Base-by-base conservation (phyloP, 2,329 filamentous ascomycete genomes). In the Phaeosphaeria sp. region DNA sequence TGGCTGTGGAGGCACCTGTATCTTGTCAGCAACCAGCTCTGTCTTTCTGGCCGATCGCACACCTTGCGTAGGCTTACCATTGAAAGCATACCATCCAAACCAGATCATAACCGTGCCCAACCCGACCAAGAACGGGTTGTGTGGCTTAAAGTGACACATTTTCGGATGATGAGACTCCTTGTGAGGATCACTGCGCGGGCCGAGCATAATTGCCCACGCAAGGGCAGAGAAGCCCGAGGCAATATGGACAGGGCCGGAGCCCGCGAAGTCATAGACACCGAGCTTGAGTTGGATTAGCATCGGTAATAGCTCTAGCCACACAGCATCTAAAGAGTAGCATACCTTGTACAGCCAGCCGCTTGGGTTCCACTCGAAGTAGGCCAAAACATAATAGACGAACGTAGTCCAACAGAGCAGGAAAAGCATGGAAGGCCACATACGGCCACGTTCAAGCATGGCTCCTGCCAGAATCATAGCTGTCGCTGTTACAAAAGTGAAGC, bases 351-450 rank as follows among this genome's bases (percentile, higher is more conserved):
- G 83, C 89, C 89, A 92, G 47, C 90, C 90, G 60, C 87, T 88
- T 51, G 82, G 79, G 76, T 91, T 92, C 90, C 89, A 92, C 46
- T 90, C 91, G 85, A 89, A 91, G 78, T 90, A 90, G 47, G 90
- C 89, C 59, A 92, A 58, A n/a, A 72, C 56, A n/a, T 75, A 74
- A 56, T 76, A 74, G 1, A 74, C 73, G 18, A 74, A 75, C 1
- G 73, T 74, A 0, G 71, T 74, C 73, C 72, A 75, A 54, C 68
- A 74, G n/a, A 75, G 63, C 33, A 75, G 41, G 49, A 75, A 76
- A 3, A 76, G 54, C 71, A 74, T 74, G 1, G 60, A 65, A 27
- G 72, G 72, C 50, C 58, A 69, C 21, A 75, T 36, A 1, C 72
- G 64, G 1, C 70, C 72, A 11, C 71, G 69, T 52, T 74, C 72